Evolutionary conservation across 2,329 filamentous ascomycete genomes (phyloP), one percentile per base, ranked within the genome.

Genomic region (Orbilia blumenaviensis): DNA sequence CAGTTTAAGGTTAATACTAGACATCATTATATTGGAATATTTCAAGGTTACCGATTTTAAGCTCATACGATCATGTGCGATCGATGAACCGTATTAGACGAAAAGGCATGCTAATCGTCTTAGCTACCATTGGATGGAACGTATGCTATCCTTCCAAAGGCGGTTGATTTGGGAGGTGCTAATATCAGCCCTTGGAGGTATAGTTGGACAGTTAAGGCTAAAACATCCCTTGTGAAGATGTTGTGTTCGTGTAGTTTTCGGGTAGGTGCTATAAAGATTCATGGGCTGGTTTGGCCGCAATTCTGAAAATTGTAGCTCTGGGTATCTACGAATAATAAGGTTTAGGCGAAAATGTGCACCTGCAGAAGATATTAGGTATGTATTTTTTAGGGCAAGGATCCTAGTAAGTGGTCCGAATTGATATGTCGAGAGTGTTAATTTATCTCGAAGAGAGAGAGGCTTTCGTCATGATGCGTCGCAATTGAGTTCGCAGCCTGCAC

Each of bases 401-500:
- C 8, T 48, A 18, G 16, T 8, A 6, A 21, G 27, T 25, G 18
- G 14, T 3, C 25, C n/a, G n/a, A n/a, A n/a, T n/a, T 34, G 14
- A 34, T 32, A 34, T 18, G n/a, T 12, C n/a, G 14, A 54, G 9
- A 9, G 48, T 34, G 21, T 21, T 34, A 10, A 16, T 21, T 21
- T 3, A 14, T n/a, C 16, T 16, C 46, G 2, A 21, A 1, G 3
- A 14, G 36, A 56, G 32, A 56, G 52, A 38, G 32, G 32, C 1
- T 44, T 61, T 61, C 38, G 36, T 61, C 56, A 61, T 44, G 36
- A 18, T 42, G 56, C 27, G 56, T 61, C 56, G 56, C 38, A 61
- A 61, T 21, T 18, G 14, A 12, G 21, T 32, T 44, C 44, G 56
- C 56, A 61, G 56, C 56, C 56, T 61, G 32, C 56, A 61, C 1